phyloP scores from a whole-genome alignment of 1,139 yeast species.

The Pichia sp. region DNA sequence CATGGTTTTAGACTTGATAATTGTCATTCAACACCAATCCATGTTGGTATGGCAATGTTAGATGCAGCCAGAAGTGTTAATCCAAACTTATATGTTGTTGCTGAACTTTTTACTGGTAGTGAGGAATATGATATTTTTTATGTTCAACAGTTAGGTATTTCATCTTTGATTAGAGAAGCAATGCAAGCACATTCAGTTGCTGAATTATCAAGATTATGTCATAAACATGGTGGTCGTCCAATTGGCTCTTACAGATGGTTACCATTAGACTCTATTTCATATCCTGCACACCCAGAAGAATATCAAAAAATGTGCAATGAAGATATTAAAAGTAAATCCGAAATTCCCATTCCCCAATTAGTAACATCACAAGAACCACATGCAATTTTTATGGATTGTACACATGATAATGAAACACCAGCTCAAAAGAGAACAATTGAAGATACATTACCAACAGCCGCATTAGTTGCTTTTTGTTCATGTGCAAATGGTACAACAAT shows the following conservation, averaged over 20 bases:
- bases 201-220: slow-evolving; percentile 81
- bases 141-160: slow-evolving; percentile 84
- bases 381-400: slow-evolving; percentile 95
- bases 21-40: slow-evolving; percentile 93
- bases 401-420: slow-evolving; percentile 93
- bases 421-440: slow-evolving; percentile 85
- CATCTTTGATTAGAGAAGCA: slow-evolving; percentile 87
- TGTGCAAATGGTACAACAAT: slow-evolving; percentile 93
- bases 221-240: slow-evolving; percentile 91
- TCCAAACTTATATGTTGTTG: slow-evolving; percentile 86
- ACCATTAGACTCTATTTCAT: slow-evolving; percentile 66
- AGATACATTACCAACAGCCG: slow-evolving; percentile 92
- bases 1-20: slow-evolving; percentile 92
- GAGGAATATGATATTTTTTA: slow-evolving; percentile 85
- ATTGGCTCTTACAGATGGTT: slow-evolving; percentile 83
- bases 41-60: slow-evolving; percentile 82
- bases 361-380: slow-evolving; percentile 71
- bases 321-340: slow-evolving; percentile 37
- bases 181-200: slow-evolving; percentile 93
- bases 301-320: slow-evolving; percentile 21
- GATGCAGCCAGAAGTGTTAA: slow-evolving; percentile 84
- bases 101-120: slow-evolving; percentile 89
- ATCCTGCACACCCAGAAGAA: slow-evolving; percentile 49
- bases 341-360: slow-evolving; percentile 59
- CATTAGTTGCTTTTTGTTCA: slow-evolving; percentile 85